A percentile compares a stretch with the other conserved stretches of the same genome.
These are phyloP conservation scores for Ceratorhiza oryzae-sativae DNA, from an alignment of 1,284 basidiomycete genomes.

Conservation along the genomic window DNA sequence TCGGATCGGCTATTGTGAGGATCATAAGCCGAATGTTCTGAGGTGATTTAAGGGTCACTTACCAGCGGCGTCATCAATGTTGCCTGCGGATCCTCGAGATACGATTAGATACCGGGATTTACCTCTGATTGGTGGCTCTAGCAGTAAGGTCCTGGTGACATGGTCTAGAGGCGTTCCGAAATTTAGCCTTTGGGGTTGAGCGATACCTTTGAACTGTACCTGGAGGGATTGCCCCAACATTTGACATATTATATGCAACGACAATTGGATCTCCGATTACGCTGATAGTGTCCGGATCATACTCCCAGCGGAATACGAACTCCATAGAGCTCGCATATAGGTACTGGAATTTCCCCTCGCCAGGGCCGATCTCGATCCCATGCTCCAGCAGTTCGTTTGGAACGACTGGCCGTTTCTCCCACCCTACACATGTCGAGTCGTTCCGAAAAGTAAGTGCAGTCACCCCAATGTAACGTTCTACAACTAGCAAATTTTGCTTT, in stretches of 20 bases:
- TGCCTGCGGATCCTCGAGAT: slow-evolving; percentile 52
- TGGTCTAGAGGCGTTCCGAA: slow-evolving; percentile 45
- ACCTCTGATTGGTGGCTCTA: slow-evolving; percentile 45
- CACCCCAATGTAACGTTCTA: slow-evolving; percentile 54
- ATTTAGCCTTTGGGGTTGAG: neutral
- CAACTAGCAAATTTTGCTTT: slow-evolving; percentile 53
- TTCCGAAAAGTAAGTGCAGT: slow-evolving; percentile 49
- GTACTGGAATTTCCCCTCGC: slow-evolving; percentile 29
- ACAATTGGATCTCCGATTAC: slow-evolving; percentile 41
- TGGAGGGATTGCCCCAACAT: slow-evolving; percentile 49
- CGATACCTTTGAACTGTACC: neutral
- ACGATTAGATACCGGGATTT: slow-evolving; percentile 45
- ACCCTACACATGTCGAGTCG: slow-evolving; percentile 47
- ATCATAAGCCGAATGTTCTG: neutral
- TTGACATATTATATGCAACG: slow-evolving; percentile 47
- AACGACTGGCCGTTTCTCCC: slow-evolving; percentile 54
- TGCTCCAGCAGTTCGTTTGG: slow-evolving; percentile 53
- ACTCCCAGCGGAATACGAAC: slow-evolving; percentile 32
- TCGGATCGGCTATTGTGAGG: slow-evolving; percentile 1
- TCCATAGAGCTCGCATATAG: slow-evolving; percentile 43
- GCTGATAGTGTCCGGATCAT: slow-evolving; percentile 18
- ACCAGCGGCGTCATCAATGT: slow-evolving; percentile 52
- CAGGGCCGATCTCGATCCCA: slow-evolving; percentile 51
- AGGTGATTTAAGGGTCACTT: neutral
- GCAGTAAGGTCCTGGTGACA: slow-evolving; percentile 53